Evolutionary conservation across 139 green algal species (phyloP), one percentile per base, ranked within the genome.

Genomic region (Picochlorum sp.): DNA sequence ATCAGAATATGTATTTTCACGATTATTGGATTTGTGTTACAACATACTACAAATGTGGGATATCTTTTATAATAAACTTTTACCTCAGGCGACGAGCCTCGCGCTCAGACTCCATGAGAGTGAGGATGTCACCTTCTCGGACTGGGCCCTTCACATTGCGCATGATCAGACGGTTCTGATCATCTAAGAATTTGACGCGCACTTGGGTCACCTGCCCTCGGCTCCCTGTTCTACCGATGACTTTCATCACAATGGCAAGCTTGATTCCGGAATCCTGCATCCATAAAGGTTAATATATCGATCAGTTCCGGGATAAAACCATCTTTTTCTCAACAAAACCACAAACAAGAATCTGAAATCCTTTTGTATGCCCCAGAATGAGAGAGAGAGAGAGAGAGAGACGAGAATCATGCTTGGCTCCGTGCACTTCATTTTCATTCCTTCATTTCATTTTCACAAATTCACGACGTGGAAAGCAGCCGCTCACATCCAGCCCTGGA

Each of bases 211-310:
- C 93, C 89, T 97, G 90, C 30, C 93, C 93, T 69, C 93, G 87
- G 37, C 84, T 96, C 57, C 93, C 93, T 51, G 93, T 99, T 55
- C 93, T 83, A 36, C 93, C 93, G 56, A 99, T 91, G 62, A 99
- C 93, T 81, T 99, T 99, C 85, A 97, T 92, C 13, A 98, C 93
- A 57, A 98, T 98, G 7, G 93, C 93, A 33, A 98, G 89, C 83
- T 98, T 97, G 24, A 86, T 76, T 44, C 81, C 84, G 51, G 77
- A 65, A 68, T 95, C 85, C 86, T 94, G 74, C 39, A 41, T 9
- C 12, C 9, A 12, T 41, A 41, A 41, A 18, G 12, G 12, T 12
- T 18, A 12, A 41, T 41, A 41, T 41, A 41, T 41, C 9, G 35
- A 41, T 12, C 12, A 9, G 12, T 41, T 18, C 12, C 35, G 12